These are phyloP conservation scores for Thuidium tamariscinum DNA, from an alignment of 225 moss, liverwort and hornwort genomes.

Conservation along the genomic window DNA sequence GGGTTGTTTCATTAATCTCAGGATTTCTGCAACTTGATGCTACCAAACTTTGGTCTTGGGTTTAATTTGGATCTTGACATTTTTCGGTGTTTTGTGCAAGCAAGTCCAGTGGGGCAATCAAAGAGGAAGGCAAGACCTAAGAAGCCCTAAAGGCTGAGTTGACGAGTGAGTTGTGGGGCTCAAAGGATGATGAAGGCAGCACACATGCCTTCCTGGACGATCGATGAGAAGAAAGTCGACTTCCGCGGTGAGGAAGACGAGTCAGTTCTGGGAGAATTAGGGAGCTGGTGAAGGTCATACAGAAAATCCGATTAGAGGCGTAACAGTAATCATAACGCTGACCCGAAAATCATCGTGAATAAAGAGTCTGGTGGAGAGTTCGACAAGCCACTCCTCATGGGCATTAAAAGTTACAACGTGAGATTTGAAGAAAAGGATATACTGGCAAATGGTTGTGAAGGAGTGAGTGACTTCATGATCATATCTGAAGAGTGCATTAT, in stretches of 20 bases:
- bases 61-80: not conserved
- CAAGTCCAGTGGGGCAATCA: not conserved
- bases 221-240: not conserved
- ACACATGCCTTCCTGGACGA: conserved; percentile 26
- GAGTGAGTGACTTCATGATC: not conserved
- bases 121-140: not conserved
- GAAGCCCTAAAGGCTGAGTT: conserved; percentile 2
- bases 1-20: not conserved
- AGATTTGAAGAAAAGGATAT: not conserved
- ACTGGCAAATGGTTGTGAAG: not conserved
- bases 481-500: not conserved
- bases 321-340: not conserved
- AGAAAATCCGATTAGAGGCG: not conserved
- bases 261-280: conserved; percentile 9
- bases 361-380: not conserved
- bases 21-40: not conserved
- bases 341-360: not conserved
- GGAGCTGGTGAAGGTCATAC: not conserved
- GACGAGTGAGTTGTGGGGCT: conserved; percentile 12
- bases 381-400: not conserved
- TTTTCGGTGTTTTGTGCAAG: not conserved
- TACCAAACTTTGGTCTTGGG: not conserved
- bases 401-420: not conserved
- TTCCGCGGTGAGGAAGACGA: not conserved
- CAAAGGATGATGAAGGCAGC: conserved; percentile 2